phyloP scores from a whole-genome alignment of 176 grass and related monocot species.

The Bolboschoenus planiculmis region DNA sequence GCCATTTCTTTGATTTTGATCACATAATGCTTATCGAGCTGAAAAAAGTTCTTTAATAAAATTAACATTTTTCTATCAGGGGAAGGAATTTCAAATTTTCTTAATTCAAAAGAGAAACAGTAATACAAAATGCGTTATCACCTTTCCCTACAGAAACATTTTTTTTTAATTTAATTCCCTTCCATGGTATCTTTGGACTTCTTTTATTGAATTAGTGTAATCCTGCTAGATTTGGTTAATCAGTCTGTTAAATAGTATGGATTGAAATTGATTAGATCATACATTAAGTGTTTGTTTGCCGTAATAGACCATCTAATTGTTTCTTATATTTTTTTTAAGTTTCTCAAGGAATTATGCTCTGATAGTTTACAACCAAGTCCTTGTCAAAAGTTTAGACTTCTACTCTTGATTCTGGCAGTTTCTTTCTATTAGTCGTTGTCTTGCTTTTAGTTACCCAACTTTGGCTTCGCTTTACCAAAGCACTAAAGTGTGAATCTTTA shows the following conservation, averaged over 20 bases:
- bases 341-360: neutral
- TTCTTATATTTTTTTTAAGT: neutral
- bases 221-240: neutral
- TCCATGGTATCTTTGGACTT: neutral
- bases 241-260: neutral
- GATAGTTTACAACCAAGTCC: neutral
- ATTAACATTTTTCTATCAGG: neutral
- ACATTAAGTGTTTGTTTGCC: neutral
- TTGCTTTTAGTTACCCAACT: constrained; percentile 20
- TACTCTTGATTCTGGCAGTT: constrained; percentile 17
- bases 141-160: neutral
- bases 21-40: neutral
- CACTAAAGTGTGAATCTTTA: constrained; percentile 21
- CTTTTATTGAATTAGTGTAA: neutral
- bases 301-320: neutral
- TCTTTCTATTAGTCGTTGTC: constrained; percentile 25
- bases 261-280: neutral
- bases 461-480: constrained; percentile 5
- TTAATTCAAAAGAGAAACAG: neutral
- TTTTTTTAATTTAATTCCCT: neutral
- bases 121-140: neutral
- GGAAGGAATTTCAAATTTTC: neutral
- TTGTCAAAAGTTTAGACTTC: constrained; percentile 11
- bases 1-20: neutral
- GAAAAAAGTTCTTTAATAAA: neutral